A percentile compares a stretch with the other conserved stretches of the same genome.
These are phyloP conservation scores for Spergularia azorica DNA, from an alignment of 179 eudicot genomes.

Conservation along the genomic window DNA sequence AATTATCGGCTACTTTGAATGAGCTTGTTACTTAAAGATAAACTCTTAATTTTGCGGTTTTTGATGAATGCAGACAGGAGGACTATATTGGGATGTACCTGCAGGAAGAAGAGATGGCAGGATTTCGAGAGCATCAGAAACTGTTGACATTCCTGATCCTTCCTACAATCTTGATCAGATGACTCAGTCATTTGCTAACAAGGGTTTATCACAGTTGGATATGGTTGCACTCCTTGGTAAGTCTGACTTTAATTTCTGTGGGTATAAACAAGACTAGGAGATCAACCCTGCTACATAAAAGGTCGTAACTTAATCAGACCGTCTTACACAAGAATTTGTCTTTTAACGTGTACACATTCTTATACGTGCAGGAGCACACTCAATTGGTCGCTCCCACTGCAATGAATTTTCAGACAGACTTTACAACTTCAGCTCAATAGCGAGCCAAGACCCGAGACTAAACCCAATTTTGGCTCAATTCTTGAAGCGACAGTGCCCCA, in stretches of 20 bases:
- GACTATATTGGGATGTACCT: conserved; percentile 47
- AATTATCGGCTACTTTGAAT: too few relatives aligned
- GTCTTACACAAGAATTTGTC: too few relatives aligned
- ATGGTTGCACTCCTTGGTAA: conserved; percentile 85
- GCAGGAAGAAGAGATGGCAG: conserved; percentile 85
- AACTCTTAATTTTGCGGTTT: too few relatives aligned
- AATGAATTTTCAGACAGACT: conserved; percentile 49
- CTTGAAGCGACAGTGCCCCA: conserved; percentile 56
- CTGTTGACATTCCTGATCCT: conserved; percentile 56
- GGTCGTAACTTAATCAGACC: too few relatives aligned
- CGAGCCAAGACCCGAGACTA: conserved; percentile 50
- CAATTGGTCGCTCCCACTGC: conserved; percentile 84
- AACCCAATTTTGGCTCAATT: conserved; percentile 47
- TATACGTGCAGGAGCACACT: conserved; percentile 59
- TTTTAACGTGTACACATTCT: not conserved
- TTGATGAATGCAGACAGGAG: conserved; percentile 14
- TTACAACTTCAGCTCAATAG: conserved; percentile 46
- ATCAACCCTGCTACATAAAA: too few relatives aligned
- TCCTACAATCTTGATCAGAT: conserved; percentile 41
- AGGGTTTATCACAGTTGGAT: conserved; percentile 67
- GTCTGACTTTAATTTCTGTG: not conserved
- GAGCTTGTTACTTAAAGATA: too few relatives aligned
- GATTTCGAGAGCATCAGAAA: conserved; percentile 56
- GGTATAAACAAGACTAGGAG: too few relatives aligned
- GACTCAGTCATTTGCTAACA: conserved; percentile 51